A percentile compares a stretch with the other conserved stretches of the same genome.
These are phyloP conservation scores for Karstenula rhodostoma DNA, from an alignment of 2,329 filamentous ascomycete genomes.

Conservation along the genomic window DNA sequence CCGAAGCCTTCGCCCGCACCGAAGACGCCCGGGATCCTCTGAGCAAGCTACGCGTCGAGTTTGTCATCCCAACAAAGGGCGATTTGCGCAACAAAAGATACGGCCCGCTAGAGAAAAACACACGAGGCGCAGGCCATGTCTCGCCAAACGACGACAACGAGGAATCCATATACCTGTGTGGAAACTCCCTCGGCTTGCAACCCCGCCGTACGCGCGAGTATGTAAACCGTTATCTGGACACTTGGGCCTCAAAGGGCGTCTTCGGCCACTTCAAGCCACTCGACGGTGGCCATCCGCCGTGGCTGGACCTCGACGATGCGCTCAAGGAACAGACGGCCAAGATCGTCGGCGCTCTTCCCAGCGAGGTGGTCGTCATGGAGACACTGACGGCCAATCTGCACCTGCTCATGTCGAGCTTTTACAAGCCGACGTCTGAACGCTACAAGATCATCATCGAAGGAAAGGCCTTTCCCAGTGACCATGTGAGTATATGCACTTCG, in stretches of 20 bases:
- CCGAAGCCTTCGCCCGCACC: slow-evolving; percentile 40
- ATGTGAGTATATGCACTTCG: slow-evolving; percentile 57
- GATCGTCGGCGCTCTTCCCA: slow-evolving; percentile 75
- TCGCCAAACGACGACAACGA: slow-evolving; percentile 33
- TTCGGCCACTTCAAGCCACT: slow-evolving; percentile 81
- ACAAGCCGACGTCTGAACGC: slow-evolving; percentile 68
- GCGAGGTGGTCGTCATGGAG: slow-evolving; percentile 88
- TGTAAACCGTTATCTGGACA: slow-evolving; percentile 76
- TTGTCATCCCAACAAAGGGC: slow-evolving; percentile 77
- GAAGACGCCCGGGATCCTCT: slow-evolving; percentile 51
- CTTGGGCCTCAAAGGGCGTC: slow-evolving; percentile 86
- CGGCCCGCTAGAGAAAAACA: slow-evolving; percentile 15
- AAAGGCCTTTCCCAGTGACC: slow-evolving; percentile 89
- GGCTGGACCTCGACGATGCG: slow-evolving; percentile 80
- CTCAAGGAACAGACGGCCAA: slow-evolving; percentile 74
- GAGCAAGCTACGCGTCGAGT: slow-evolving; percentile 66
- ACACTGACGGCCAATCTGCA: slow-evolving; percentile 84
- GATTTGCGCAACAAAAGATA: slow-evolving; percentile 71
- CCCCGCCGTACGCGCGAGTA: slow-evolving; percentile 72
- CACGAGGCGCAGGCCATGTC: slow-evolving; percentile 29
- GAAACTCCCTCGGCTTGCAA: slow-evolving; percentile 88
- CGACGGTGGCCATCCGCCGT: slow-evolving; percentile 72
- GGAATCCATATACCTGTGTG: slow-evolving; percentile 80
- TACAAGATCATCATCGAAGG: slow-evolving; percentile 90
- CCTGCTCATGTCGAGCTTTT: slow-evolving; percentile 84